phyloP scores from a whole-genome alignment of 768 basidiomycete species.

The Cubamyces lactineus region DNA sequence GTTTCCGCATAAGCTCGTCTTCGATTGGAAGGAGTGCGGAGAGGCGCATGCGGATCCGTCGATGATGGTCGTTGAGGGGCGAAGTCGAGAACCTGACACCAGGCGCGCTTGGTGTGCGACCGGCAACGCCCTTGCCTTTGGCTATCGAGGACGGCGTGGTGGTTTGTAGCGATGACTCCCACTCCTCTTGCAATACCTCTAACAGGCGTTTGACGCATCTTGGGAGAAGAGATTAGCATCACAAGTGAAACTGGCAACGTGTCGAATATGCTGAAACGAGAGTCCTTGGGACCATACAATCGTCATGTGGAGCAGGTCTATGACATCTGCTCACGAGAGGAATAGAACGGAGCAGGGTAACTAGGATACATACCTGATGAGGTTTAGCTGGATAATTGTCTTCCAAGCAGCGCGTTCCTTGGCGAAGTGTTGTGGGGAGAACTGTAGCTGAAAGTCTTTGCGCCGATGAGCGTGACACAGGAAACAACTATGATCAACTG shows the following conservation, averaged over 20 bases:
- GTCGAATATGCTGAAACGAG: too few species aligned
- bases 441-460: constrained; percentile 69
- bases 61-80: constrained; percentile 39
- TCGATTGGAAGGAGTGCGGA: constrained; percentile 61
- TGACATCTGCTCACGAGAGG: neutral
- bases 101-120: constrained; percentile 32
- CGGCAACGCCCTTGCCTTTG: constrained; percentile 34
- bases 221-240: neutral
- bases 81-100: constrained; percentile 35
- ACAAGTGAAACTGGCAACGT: too few species aligned
- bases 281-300: too few species aligned
- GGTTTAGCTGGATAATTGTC: constrained; percentile 67
- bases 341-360: neutral
- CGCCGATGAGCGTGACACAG: neutral
- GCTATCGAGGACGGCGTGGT: constrained; percentile 26
- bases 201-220: constrained; percentile 64
- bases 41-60: constrained; percentile 44
- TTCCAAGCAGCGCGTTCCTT: constrained; percentile 62
- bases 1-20: constrained; percentile 50
- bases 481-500: neutral
- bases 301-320: too few species aligned
- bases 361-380: constrained; percentile 52
- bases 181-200: constrained; percentile 51
- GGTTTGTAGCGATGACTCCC: constrained; percentile 41
- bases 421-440: constrained; percentile 63